phyloP scores from a whole-genome alignment of 352 stramenopile species.

The Elongisporangium undulatum region DNA sequence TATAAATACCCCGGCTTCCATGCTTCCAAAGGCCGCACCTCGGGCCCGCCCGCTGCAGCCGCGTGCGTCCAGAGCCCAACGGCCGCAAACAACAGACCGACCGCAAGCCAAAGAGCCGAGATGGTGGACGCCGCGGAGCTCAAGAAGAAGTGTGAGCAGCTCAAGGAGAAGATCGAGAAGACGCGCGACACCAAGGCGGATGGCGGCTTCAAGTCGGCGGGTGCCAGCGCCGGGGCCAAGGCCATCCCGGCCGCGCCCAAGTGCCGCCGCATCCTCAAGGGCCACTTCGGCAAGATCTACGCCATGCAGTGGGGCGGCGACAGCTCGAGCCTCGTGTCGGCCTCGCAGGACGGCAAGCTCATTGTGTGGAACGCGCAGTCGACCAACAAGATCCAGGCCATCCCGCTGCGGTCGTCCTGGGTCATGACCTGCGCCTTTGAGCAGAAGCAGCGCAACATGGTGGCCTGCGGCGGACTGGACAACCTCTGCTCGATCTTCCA shows the following conservation, averaged over 20 bases:
- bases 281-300: conserved; percentile 99
- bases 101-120: neutral
- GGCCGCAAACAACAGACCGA: conserved; percentile 1
- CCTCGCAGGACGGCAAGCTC: conserved; percentile 98
- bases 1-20: neutral
- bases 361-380: conserved; percentile 98
- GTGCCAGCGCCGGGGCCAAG: conserved; percentile 60
- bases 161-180: conserved; percentile 87
- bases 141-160: conserved; percentile 85
- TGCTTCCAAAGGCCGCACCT: neutral
- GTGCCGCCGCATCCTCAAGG: conserved; percentile 94
- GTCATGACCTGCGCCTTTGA: conserved; percentile 99
- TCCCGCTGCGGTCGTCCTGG: conserved; percentile 96
- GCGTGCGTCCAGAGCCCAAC: neutral
- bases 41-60: too few species aligned
- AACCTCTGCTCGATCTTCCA: conserved; percentile 99
- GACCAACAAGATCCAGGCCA: conserved; percentile 97
- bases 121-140: conserved; percentile 77
- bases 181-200: conserved; percentile 74
- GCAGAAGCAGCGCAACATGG: conserved; percentile 95
- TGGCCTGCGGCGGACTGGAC: conserved; percentile 98
- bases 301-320: conserved; percentile 98
- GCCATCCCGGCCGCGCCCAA: conserved; percentile 85
- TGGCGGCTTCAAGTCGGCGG: conserved; percentile 68
- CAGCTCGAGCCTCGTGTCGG: conserved; percentile 87